A percentile compares a stretch with the other conserved stretches of the same genome.
Conservation (phyloP, 139 green algal genomes). For the Tetradesmus lagerheimii region DNA sequence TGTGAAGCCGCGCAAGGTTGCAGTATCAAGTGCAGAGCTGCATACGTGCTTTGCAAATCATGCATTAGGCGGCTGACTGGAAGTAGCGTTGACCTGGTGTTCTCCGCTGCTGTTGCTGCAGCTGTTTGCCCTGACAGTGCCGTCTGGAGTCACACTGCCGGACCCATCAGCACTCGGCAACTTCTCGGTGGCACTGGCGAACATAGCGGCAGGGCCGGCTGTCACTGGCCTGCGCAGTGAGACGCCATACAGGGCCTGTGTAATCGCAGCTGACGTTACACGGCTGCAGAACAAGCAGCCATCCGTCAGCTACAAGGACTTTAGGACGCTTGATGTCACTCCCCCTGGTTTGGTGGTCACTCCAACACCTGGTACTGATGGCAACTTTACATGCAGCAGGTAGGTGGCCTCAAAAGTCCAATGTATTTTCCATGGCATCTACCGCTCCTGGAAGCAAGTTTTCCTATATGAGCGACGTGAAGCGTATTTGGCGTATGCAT, state of each 20-base stretch:
- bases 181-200: slow-evolving; percentile 3
- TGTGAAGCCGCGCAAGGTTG: no score
- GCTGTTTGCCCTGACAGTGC: slow-evolving; percentile 14
- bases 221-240: slow-evolving; percentile 40
- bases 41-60: background rate
- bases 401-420: background rate
- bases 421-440: no score
- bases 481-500: no score
- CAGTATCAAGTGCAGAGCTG: background rate
- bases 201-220: slow-evolving; percentile 15
- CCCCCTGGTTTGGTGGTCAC: slow-evolving; percentile 20
- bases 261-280: slow-evolving; percentile 53
- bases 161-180: slow-evolving; percentile 11
- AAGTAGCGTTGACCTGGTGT: background rate
- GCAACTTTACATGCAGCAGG: slow-evolving; percentile 53
- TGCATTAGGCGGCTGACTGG: background rate
- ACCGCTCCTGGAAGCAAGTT: no score
- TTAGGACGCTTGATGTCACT: slow-evolving; percentile 52
- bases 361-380: slow-evolving; percentile 15
- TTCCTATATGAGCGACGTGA: no score
- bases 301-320: background rate
- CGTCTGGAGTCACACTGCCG: background rate
- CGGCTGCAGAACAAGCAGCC: slow-evolving; percentile 51
- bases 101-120: background rate
- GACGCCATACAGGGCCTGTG: slow-evolving; percentile 45